phyloP scores from a whole-genome alignment of 2,329 filamentous ascomycete genomes.

The Aureobasidium sp. region DNA sequence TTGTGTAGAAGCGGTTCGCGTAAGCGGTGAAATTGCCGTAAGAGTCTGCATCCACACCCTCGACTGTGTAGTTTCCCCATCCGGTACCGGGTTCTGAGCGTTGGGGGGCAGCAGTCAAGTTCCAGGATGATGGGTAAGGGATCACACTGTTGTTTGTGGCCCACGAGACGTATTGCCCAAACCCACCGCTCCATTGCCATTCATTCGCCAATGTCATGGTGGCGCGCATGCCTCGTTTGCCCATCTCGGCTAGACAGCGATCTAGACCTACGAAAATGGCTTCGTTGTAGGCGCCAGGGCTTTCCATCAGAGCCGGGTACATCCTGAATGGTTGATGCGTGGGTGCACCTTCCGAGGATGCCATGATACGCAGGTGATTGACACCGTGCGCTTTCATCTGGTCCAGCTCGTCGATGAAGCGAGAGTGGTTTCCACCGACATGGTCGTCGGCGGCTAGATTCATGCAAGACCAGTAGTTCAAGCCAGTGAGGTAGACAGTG shows the following conservation, averaged over 20 bases:
- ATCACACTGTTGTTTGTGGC: slow-evolving; percentile 29
- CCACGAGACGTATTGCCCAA: slow-evolving; percentile 35
- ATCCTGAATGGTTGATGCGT: slow-evolving; percentile 35
- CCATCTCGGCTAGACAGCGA: slow-evolving; percentile 35
- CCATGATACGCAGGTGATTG: slow-evolving; percentile 37
- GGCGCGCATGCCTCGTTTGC: slow-evolving; percentile 34
- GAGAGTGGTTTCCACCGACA: slow-evolving; percentile 32
- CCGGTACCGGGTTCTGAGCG: slow-evolving; percentile 28
- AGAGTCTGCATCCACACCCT: slow-evolving; percentile 29
- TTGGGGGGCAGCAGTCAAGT: slow-evolving; percentile 32
- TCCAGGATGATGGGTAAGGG: slow-evolving; percentile 34
- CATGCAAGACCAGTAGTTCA: slow-evolving; percentile 38
- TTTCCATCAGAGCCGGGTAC: slow-evolving; percentile 32
- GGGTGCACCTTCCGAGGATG: slow-evolving; percentile 33
- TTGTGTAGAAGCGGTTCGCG: slow-evolving; percentile 34
- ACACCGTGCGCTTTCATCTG: slow-evolving; percentile 36
- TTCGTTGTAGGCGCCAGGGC: slow-evolving; percentile 35
- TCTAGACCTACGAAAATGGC: slow-evolving; percentile 33
- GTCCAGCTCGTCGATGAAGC: slow-evolving; percentile 33
- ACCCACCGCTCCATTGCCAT: slow-evolving; percentile 37
- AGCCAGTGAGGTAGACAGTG: slow-evolving; percentile 32
- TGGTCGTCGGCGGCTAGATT: slow-evolving; percentile 33
- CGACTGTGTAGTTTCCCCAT: slow-evolving; percentile 35
- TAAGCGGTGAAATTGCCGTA: slow-evolving; percentile 26
- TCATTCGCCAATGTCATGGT: slow-evolving; percentile 36